phyloP scores from a whole-genome alignment of 1,284 basidiomycete genomes.

The Ustilago lituana region DNA sequence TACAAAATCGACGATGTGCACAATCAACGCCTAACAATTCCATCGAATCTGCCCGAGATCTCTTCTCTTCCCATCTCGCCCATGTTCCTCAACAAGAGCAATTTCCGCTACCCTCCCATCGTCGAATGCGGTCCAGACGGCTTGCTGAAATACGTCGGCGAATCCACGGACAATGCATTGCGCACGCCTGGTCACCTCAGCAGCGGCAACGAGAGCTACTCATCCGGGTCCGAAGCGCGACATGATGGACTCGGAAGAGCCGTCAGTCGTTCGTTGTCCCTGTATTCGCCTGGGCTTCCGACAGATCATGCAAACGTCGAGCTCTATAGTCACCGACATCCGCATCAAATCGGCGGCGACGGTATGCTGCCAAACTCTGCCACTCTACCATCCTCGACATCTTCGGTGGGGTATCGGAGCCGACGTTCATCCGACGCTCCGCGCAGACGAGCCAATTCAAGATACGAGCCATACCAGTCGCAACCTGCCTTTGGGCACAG shows the following conservation, averaged over 20 bases:
- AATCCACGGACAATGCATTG: constrained; percentile 66
- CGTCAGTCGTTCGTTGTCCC: constrained; percentile 24
- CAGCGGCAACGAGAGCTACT: constrained; percentile 44
- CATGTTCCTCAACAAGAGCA: constrained; percentile 87
- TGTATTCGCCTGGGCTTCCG: constrained; percentile 27
- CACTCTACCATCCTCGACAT: constrained; percentile 12
- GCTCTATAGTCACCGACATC: constrained; percentile 24
- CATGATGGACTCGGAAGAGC: constrained; percentile 16
- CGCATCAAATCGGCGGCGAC: constrained; percentile 45
- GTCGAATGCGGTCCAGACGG: constrained; percentile 85
- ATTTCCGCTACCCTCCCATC: constrained; percentile 88
- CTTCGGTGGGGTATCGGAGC: constrained; percentile 6
- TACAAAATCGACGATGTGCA: constrained; percentile 92
- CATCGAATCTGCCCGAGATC: constrained; percentile 87
- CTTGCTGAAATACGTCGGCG: constrained; percentile 72
- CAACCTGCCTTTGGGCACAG: constrained; percentile 10
- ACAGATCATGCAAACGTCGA: constrained; percentile 18
- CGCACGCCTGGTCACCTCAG: constrained; percentile 29
- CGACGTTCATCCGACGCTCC: constrained; percentile 37
- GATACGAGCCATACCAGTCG: constrained; percentile 38
- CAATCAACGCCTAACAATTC: constrained; percentile 83
- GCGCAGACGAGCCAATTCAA: constrained; percentile 28
- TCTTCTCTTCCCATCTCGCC: constrained; percentile 84
- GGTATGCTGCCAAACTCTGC: constrained; percentile 31
- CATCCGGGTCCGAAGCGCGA: constrained; percentile 36